phyloP scores from a whole-genome alignment of 805 yeast species.

The Ogataea trehaloabstinens region DNA sequence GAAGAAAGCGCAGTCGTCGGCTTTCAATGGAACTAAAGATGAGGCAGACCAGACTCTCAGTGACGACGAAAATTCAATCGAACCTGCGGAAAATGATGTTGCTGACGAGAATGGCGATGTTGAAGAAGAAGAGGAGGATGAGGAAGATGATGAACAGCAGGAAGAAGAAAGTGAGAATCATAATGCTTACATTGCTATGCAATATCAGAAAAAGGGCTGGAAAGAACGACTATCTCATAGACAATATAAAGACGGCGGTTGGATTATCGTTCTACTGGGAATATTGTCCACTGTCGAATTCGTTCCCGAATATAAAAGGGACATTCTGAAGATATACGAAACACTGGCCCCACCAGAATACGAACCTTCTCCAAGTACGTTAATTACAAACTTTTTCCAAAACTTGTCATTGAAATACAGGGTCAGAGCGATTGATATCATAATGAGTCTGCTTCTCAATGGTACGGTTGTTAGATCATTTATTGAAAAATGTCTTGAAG shows the following conservation, averaged over 20 bases:
- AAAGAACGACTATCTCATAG: constrained; percentile 72
- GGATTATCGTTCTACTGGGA: constrained; percentile 80
- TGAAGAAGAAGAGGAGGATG: constrained; percentile 20
- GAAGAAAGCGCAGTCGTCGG: constrained; percentile 8
- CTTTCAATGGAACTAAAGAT: constrained; percentile 5
- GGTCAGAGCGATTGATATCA: constrained; percentile 54
- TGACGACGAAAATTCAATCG: constrained; percentile 22
- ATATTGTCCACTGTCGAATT: constrained; percentile 60
- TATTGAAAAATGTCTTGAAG: constrained; percentile 69
- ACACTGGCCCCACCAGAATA: constrained; percentile 55
- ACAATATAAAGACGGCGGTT: constrained; percentile 76
- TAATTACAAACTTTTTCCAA: constrained; percentile 53
- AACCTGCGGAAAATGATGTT: constrained; percentile 18
- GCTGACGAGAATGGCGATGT: constrained; percentile 27
- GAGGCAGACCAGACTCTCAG: constrained; percentile 20
- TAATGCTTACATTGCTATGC: constrained; percentile 48
- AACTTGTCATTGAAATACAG: constrained; percentile 52
- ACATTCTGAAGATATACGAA: constrained; percentile 50
- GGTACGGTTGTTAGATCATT: constrained; percentile 58
- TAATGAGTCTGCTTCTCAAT: constrained; percentile 60
- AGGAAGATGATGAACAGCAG: constrained; percentile 21
- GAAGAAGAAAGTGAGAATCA: constrained; percentile 34
- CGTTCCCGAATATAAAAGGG: constrained; percentile 50
- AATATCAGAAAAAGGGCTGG: constrained; percentile 68
- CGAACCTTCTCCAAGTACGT: constrained; percentile 48